Percentiles rank a stretch among this genome's conserved stretches.
These are phyloP conservation scores for Trichoderma asperelloides DNA, from an alignment of 495 filamentous ascomycete species.

Conservation along the genomic window DNA sequence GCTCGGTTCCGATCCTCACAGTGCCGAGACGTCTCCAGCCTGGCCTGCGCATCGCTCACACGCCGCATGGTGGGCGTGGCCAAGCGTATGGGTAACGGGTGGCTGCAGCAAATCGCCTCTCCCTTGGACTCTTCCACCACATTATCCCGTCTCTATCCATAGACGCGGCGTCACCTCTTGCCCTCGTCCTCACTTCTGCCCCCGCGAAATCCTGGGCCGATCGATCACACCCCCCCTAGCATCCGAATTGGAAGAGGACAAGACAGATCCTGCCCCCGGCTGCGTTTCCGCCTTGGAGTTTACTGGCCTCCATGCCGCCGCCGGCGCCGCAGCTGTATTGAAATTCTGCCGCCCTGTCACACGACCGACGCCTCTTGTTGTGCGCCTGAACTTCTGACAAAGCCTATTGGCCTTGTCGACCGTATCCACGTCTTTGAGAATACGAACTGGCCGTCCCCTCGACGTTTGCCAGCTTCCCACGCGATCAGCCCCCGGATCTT, in stretches of 20 bases:
- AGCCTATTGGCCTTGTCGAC: background rate
- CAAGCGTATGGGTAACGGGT: background rate
- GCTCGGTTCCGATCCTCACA: background rate
- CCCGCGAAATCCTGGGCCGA: conserved; percentile 3
- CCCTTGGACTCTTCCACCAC: background rate
- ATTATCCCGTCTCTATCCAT: background rate
- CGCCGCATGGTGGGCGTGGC: background rate
- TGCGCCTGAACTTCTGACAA: background rate
- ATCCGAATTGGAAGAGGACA: background rate
- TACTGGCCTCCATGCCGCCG: conserved; percentile 5
- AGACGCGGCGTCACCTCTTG: conserved; percentile 4
- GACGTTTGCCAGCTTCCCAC: background rate
- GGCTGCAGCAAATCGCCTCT: background rate
- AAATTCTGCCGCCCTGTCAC: background rate
- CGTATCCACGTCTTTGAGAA: background rate
- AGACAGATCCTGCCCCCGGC: background rate
- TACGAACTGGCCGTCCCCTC: conserved; percentile 4
- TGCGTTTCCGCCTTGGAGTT: background rate
- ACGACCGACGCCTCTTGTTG: background rate
- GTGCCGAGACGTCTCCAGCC: background rate
- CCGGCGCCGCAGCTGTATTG: conserved; percentile 1
- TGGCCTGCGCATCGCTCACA: background rate
- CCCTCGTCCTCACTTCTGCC: background rate
- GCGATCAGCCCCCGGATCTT: background rate
- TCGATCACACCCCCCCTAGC: conserved; percentile 1